Conservation (phyloP, 1,284 basidiomycete genomes). For the Austroboletus novae-zelandiae region DNA sequence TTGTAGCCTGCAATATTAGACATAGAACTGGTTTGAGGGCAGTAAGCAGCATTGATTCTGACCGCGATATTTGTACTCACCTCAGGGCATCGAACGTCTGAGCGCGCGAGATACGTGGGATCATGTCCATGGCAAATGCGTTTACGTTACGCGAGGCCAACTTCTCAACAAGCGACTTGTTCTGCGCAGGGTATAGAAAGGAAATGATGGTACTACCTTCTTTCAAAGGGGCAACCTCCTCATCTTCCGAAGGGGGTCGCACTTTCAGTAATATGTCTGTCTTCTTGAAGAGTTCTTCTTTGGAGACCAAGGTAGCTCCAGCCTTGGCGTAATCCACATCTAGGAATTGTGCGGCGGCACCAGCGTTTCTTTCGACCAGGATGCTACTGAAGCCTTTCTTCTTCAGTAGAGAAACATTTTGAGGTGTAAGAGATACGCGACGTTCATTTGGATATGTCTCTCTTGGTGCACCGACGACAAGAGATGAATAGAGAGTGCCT, state of each 20-base stretch:
- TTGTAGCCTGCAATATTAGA: conserved; percentile 87
- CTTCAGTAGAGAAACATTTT: conserved; percentile 66
- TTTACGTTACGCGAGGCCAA: conserved; percentile 63
- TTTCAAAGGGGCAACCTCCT: conserved; percentile 61
- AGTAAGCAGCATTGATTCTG: neutral
- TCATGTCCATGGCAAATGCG: conserved; percentile 79
- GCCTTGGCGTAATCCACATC: conserved; percentile 76
- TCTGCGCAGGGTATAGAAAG: conserved; percentile 82
- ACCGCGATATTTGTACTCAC: conserved; percentile 33
- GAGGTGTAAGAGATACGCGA: conserved; percentile 77
- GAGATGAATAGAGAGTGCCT: conserved; percentile 68
- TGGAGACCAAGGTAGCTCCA: conserved; percentile 71
- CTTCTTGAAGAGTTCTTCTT: conserved; percentile 57
- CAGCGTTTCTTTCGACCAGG: conserved; percentile 71
- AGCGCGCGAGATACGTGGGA: conserved; percentile 83
- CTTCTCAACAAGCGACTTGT: conserved; percentile 67
- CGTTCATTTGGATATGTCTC: conserved; percentile 76
- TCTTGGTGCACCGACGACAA: conserved; percentile 75
- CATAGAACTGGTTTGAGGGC: conserved; percentile 65
- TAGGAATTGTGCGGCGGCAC: conserved; percentile 69
- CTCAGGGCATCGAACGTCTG: conserved; percentile 85
- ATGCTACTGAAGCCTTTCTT: conserved; percentile 80
- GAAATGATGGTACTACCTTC: conserved; percentile 76
- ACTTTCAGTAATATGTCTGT: conserved; percentile 84
- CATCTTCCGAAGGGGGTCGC: conserved; percentile 61